Conservation (phyloP, 441 rosid species). For the Flueggea neowawraea region DNA sequence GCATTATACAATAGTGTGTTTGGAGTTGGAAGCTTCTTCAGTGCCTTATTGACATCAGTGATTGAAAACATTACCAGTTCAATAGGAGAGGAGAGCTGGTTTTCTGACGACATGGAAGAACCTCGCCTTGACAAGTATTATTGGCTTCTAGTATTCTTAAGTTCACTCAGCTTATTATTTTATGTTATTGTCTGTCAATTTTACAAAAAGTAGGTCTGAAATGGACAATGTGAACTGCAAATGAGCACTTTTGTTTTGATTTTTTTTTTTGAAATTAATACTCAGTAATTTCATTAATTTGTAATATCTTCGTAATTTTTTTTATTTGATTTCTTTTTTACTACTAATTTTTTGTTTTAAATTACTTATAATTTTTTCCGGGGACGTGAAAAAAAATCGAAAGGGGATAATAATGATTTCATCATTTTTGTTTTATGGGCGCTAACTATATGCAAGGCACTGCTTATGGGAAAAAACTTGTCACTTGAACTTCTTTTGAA, state of each 20-base stretch:
- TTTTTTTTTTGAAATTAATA: no score
- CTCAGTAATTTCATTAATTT: no score
- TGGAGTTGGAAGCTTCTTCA: slow-evolving; percentile 86
- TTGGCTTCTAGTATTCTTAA: slow-evolving; percentile 65
- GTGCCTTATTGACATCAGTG: slow-evolving; percentile 61
- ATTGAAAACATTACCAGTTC: slow-evolving; percentile 44
- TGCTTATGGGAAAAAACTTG: no score
- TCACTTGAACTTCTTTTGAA: no score
- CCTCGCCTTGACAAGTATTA: slow-evolving; percentile 71
- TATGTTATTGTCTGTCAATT: slow-evolving; percentile 53
- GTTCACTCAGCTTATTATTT: slow-evolving; percentile 51
- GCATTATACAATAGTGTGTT: slow-evolving; percentile 87
- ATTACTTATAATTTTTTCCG: no score
- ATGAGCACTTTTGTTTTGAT: slow-evolving; percentile 5
- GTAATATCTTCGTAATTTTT: no score
- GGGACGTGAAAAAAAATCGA: no score
- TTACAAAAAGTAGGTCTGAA: slow-evolving; percentile 35
- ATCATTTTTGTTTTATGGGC: no score
- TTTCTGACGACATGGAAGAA: slow-evolving; percentile 78
- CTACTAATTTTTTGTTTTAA: no score
- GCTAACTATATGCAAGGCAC: no score
- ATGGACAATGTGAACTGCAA: slow-evolving; percentile 33
- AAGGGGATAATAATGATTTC: no score
- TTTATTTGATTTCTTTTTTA: no score
- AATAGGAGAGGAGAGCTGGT: slow-evolving; percentile 61